Conservation (phyloP, 768 basidiomycete species). For the Tricholoma flavovirens region DNA sequence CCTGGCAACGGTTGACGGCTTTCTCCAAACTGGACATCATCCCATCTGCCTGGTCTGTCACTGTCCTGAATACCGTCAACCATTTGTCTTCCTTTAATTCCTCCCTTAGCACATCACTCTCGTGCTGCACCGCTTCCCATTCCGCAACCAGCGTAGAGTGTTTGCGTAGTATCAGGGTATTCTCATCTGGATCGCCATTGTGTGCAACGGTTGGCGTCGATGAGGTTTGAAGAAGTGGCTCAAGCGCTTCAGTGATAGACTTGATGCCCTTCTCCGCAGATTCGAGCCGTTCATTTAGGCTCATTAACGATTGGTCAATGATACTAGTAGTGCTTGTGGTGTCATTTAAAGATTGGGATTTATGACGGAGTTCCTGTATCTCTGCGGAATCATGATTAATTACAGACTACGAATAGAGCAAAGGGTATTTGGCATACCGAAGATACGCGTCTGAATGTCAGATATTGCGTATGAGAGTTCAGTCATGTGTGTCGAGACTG, state of each 20-base stretch:
- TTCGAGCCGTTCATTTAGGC: slow-evolving; percentile 74
- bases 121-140: slow-evolving; percentile 77
- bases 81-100: slow-evolving; percentile 98
- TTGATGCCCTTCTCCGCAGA: slow-evolving; percentile 68
- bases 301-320: slow-evolving; percentile 79
- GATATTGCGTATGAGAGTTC: slow-evolving; percentile 83
- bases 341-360: slow-evolving; percentile 61
- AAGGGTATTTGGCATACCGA: slow-evolving; percentile 47
- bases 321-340: slow-evolving; percentile 54
- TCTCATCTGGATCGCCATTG: slow-evolving; percentile 33
- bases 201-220: slow-evolving; percentile 43
- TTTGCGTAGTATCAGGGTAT: slow-evolving; percentile 58
- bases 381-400: slow-evolving; percentile 38
- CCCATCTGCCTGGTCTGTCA: slow-evolving; percentile 91
- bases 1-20: slow-evolving; percentile 85
- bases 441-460: slow-evolving; percentile 88
- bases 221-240: slow-evolving; percentile 47
- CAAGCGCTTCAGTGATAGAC: slow-evolving; percentile 57
- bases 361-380: slow-evolving; percentile 90
- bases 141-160: slow-evolving; percentile 67
- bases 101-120: slow-evolving; percentile 76
- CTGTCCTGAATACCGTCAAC: slow-evolving; percentile 91
- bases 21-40: slow-evolving; percentile 98
- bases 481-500: slow-evolving; percentile 80
- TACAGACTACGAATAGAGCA: not conserved